Evolutionary conservation across 257 asterid species (phyloP).

Genomic region (Perilla frutescens): DNA sequence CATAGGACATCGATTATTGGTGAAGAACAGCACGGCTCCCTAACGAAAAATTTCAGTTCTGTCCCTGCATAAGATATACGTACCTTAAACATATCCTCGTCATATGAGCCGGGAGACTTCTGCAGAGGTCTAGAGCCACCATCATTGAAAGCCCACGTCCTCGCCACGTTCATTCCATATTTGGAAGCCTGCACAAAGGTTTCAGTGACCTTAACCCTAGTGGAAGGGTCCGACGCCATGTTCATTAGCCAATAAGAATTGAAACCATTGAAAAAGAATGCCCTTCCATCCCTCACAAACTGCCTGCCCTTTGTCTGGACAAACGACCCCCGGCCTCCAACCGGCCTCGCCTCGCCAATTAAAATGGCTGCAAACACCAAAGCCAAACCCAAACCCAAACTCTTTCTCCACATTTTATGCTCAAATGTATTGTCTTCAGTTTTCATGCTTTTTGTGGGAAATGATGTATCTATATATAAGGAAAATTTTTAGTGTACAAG

Average conservation of each 20-base stretch:
- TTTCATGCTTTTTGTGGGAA: background rate
- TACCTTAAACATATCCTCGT: slow-evolving; percentile 62
- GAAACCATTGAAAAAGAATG: slow-evolving; percentile 63
- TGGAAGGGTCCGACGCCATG: slow-evolving; percentile 50
- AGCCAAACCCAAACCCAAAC: background rate
- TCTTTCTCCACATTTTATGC: slow-evolving; percentile 37
- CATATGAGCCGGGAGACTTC: slow-evolving; percentile 47
- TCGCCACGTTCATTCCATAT: slow-evolving; percentile 54
- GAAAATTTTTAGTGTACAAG: slow-evolving; percentile 14
- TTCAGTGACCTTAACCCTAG: slow-evolving; percentile 48
- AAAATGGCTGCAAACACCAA: slow-evolving; percentile 32
- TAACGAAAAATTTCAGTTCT: too few species aligned
- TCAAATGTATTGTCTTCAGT: background rate
- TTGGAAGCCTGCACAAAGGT: slow-evolving; percentile 50
- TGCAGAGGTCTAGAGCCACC: slow-evolving; percentile 60
- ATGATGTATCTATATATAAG: slow-evolving; percentile 25
- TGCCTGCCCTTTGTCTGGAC: slow-evolving; percentile 44
- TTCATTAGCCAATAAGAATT: slow-evolving; percentile 70
- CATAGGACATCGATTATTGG: background rate
- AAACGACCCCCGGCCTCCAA: slow-evolving; percentile 22
- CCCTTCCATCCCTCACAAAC: slow-evolving; percentile 48
- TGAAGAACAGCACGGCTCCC: too few species aligned
- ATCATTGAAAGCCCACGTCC: slow-evolving; percentile 74
- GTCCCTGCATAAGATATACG: too few species aligned
- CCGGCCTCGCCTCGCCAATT: slow-evolving; percentile 33